Evolutionary conservation across 495 filamentous ascomycete species (phyloP).

Genomic region (Opeltia flavorubescens): DNA sequence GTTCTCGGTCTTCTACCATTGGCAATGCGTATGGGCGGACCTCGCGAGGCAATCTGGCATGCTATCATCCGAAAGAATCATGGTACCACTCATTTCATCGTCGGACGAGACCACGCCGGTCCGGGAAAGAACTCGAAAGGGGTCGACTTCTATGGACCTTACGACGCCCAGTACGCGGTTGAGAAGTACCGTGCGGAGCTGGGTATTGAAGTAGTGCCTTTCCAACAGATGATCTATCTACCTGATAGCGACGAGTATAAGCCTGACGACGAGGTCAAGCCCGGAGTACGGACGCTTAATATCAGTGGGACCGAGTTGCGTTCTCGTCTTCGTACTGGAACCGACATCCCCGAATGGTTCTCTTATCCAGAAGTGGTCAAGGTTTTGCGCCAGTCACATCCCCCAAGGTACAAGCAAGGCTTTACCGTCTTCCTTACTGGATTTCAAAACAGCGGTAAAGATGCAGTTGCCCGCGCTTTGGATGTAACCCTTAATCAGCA

Average conservation of each 20-base stretch:
- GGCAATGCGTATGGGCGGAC: constrained; percentile 98
- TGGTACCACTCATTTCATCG: constrained; percentile 97
- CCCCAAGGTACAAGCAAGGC: constrained; percentile 73
- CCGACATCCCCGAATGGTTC: constrained; percentile 97
- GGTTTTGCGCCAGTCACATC: constrained; percentile 89
- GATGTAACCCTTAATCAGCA: constrained; percentile 98
- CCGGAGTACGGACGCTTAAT: constrained; percentile 79
- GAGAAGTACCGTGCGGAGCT: constrained; percentile 94
- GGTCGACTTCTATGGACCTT: constrained; percentile 93
- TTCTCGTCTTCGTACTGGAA: constrained; percentile 71
- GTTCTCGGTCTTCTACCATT: constrained; percentile 89
- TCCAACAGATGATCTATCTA: constrained; percentile 99
- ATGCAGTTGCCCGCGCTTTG: constrained; percentile 84
- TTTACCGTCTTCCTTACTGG: constrained; percentile 98
- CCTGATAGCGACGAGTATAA: constrained; percentile 94
- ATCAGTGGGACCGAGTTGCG: constrained; percentile 96
- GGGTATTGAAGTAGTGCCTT: constrained; percentile 95
- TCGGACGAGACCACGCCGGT: constrained; percentile 93
- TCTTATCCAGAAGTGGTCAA: constrained; percentile 97
- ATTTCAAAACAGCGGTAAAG: constrained; percentile 93
- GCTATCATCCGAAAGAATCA: constrained; percentile 99
- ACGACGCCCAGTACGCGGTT: constrained; percentile 94
- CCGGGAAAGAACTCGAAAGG: constrained; percentile 95
- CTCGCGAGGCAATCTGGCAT: constrained; percentile 98
- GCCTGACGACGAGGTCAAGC: constrained; percentile 75